phyloP scores from a whole-genome alignment of 2,329 filamentous ascomycete species.

The Phoma herbarum region DNA sequence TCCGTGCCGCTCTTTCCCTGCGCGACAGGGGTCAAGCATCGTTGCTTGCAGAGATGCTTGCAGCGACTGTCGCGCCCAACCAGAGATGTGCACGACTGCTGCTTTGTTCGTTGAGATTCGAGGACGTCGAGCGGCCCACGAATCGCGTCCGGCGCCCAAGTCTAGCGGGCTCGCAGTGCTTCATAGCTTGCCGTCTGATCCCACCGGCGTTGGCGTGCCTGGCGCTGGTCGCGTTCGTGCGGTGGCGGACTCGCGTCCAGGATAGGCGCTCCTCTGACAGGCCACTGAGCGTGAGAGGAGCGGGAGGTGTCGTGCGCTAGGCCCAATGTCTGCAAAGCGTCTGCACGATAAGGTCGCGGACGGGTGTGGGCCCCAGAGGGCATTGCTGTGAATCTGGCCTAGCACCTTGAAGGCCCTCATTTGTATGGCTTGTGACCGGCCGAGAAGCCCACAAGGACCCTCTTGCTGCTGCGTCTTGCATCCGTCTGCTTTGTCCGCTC shows the following conservation, averaged over 20 bases:
- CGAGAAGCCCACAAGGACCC: slow-evolving; percentile 24
- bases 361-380: slow-evolving; percentile 27
- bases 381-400: slow-evolving; percentile 31
- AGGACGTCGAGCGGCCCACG: slow-evolving; percentile 2
- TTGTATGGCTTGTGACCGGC: slow-evolving; percentile 24
- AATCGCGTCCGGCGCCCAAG: not conserved
- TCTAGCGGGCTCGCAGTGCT: slow-evolving; percentile 1
- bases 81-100: not conserved
- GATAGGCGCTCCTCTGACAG: slow-evolving; percentile 11
- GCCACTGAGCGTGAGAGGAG: slow-evolving; percentile 23
- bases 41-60: slow-evolving; percentile 4
- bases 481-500: slow-evolving; percentile 17
- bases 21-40: not conserved
- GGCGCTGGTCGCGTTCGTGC: slow-evolving; percentile 24
- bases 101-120: slow-evolving; percentile 10
- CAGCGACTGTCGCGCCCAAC: slow-evolving; percentile 6
- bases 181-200: not conserved
- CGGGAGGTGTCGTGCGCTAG: slow-evolving; percentile 32
- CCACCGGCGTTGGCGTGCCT: slow-evolving; percentile 16
- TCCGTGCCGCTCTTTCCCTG: slow-evolving; percentile 22
- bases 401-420: slow-evolving; percentile 22
- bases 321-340: slow-evolving; percentile 17
- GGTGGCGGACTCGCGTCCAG: slow-evolving; percentile 20
- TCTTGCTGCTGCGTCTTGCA: slow-evolving; percentile 20
- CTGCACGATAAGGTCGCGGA: slow-evolving; percentile 37